Base-by-base conservation (phyloP, 805 yeast species). In the Candida ficus region DNA sequence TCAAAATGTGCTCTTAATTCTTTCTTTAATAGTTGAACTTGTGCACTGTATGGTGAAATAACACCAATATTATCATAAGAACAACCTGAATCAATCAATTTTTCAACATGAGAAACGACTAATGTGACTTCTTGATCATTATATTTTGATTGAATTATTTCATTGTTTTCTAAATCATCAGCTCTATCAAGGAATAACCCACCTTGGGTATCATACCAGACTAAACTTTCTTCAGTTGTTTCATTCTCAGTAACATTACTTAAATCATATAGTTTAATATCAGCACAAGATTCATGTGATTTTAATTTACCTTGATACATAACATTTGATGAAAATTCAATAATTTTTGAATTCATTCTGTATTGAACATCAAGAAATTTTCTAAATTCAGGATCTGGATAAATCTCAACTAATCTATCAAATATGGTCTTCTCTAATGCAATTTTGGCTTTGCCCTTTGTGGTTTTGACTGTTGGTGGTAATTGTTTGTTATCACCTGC, bases 121-220 rank as follows among this genome's bases (percentile, higher is more conserved):
- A 87, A 56, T 29, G 68, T 58, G 1, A 80, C 80, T 61, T 91
- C 99, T 58, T 80, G 78, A 35, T 83, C 87, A 57, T 91, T 91
- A 49, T 59, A 80, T 53, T 83, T 83, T 0, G 96, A 86, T 17
- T 33, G 45, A 6, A 43, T 33, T 39, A 36, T 35, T 16, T 42
- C 46, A 14, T 47, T 48, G 16, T 47, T 44, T 27, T 55, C 53
- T 27, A 61, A 63, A 5, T 60, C 60, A 12, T 66, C 69, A 14
- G 70, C 68, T 42, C 67, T 65, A 55, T 90, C 97, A 0, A 76
- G 78, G 53, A 70, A 89, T 28, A 81, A 84, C 7, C 88, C 95
- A 14, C 96, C 96, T 62, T 88, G 93, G 0, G 98, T 93, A 53
- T 93, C 98, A 48, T 83, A 80, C 96, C 96, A 90, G 2, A 88